Evolutionary conservation across 228 moss, liverwort and hornwort species (phyloP), one percentile per base, ranked within the genome.

Genomic region (Sphagnum fallax): DNA sequence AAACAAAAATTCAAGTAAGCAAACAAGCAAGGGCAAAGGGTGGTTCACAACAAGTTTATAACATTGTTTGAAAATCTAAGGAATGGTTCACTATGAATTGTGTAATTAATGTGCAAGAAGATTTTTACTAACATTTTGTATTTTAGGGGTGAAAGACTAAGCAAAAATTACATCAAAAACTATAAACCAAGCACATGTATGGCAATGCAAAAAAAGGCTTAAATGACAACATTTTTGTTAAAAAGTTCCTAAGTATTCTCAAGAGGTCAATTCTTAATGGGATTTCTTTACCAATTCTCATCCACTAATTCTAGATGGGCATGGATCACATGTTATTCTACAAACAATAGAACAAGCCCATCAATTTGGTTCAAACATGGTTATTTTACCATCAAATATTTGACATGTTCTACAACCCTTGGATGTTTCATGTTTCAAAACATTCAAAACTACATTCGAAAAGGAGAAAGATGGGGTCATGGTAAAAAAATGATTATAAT

Each of bases 121-220:
- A 49, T 6, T 11, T 10, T 6, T 63, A 48, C 16, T 61, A 6
- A n/a, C 4, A 10, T 61, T 59, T 4, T 71, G n/a, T 53, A 71
- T 62, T 51, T 71, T 6, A 62, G 49, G 16, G 70, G 62, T n/a
- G 53, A 51, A 47, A 62, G 16, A 10, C 5, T 5, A 15, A 53
- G 5, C 1, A n/a, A 49, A 16, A 71, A 71, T 50, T 62, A 48
- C 61, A 62, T 71, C 9, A 15, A 71, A 50, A 14, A 63, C 49
- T 63, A 49, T 62, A 5, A 47, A 13, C 60, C 60, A 8, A 47
- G 65, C 9, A 12, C 65, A 65, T 65, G 2, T 65, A 48, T 48
- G 50, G 65, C 2, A 11, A 65, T 65, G 47, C 5, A 65, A 65
- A 13, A 13, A 48, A 48, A 65, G 49, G 59, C 13, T 48, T 70